Evolutionary conservation across 2,329 filamentous ascomycete species (phyloP), one percentile per base, ranked within the genome.

Genomic region (Colletotrichum scovillei): DNA sequence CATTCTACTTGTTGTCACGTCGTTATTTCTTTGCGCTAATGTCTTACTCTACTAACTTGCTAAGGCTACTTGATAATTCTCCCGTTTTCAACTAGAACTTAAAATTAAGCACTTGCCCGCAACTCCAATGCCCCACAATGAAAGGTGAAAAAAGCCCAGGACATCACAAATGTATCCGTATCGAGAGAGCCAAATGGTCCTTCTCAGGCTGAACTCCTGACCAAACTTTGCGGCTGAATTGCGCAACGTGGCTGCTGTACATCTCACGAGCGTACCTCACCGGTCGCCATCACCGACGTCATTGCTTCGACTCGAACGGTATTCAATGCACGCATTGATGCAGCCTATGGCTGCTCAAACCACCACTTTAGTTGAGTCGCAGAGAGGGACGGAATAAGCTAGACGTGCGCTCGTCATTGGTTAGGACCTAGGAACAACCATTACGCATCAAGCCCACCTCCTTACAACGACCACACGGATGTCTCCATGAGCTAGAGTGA

Each of bases 241-340:
- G 30, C 24, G 52, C 53, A 56, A 28, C 14, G 52, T 58, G 30
- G 26, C 22, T 59, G 32, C 42, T 56, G 38, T 19, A 38, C 55
- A 42, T 24, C 46, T 24, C 32, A 38, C 14, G 55, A 32, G 58
- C 42, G 42, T 59, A 35, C 42, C 38, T 69, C 14, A 55, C 24
- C 24, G 55, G 30, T 56, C 59, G 22, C 12, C 19, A 32, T 58
- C 30, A n/a, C 49, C 57, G 28, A 70, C 60, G 70, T 65, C 67
- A 70, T 73, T 32, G 59, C 55, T 22, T 56, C 32, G 38, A 26
- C 38, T 56, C 53, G 42, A 59, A 70, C 46, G 12, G 68, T 42
- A 28, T 58, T 16, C 56, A 60, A 28, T 46, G 55, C 14, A 24
- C 46, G 55, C 59, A 46, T 56, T 11, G 60, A 26, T 60, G 32